These are phyloP conservation scores for Moesziomyces parantarcticus DNA, from an alignment of 1,284 basidiomycete genomes.

Conservation along the genomic window DNA sequence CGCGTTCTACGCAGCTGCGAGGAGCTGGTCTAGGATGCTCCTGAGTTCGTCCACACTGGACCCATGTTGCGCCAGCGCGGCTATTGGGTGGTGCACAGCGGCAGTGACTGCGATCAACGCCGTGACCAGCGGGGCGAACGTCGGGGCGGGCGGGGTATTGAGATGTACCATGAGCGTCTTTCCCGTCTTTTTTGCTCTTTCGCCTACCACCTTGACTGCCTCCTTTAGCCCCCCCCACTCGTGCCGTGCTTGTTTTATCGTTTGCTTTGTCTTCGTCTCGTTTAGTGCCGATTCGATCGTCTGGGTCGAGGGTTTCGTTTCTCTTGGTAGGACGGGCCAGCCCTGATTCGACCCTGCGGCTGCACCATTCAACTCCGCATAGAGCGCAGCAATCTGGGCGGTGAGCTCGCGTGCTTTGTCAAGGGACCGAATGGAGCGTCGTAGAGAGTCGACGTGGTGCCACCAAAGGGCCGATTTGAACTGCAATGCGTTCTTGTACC, in stretches of 20 bases:
- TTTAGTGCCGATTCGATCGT: not conserved
- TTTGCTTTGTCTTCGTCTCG: not conserved
- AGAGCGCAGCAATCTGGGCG: not conserved
- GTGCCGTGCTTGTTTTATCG: not conserved
- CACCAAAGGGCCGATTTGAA: slow-evolving; percentile 31
- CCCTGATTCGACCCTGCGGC: not conserved
- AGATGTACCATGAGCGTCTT: slow-evolving; percentile 13
- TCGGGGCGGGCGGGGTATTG: slow-evolving; percentile 43
- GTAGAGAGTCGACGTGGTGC: slow-evolving; percentile 3
- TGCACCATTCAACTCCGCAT: not conserved
- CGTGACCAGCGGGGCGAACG: slow-evolving; percentile 29
- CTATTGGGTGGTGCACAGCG: not conserved
- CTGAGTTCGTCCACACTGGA: not conserved
- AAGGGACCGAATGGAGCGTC: slow-evolving; percentile 2
- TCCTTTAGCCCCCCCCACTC: not conserved
- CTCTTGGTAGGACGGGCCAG: not conserved
- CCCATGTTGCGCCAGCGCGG: too few species aligned
- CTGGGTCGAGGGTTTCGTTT: not conserved
- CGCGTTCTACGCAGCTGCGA: not conserved
- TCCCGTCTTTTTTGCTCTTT: not conserved
- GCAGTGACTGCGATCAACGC: slow-evolving; percentile 11
- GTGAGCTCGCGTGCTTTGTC: not conserved
- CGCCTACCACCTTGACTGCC: not conserved
- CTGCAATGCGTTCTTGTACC: slow-evolving; percentile 45
- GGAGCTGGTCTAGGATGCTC: not conserved